Percentiles rank a stretch among this genome's conserved stretches.
Conservation (phyloP, 371 early-diverging fungal species). For the Zychaea mexicana region DNA sequence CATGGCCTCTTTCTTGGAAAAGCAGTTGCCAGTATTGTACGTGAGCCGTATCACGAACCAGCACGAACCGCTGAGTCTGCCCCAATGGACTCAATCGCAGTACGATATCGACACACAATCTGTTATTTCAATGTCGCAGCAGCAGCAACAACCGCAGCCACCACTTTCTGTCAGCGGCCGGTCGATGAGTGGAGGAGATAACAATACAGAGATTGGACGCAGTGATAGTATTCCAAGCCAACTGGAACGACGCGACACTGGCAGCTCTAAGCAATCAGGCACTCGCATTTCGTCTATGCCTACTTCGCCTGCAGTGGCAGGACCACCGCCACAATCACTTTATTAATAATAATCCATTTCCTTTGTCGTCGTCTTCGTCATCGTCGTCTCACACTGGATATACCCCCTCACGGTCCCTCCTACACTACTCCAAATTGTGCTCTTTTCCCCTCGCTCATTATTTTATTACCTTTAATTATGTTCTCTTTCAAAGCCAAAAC, state of each 20-base stretch:
- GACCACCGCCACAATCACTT: constrained; percentile 10
- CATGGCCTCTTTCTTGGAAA: constrained; percentile 27
- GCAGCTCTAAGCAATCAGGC: constrained; percentile 13
- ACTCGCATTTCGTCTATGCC: constrained; percentile 8
- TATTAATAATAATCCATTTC: neutral
- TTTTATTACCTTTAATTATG: too few species aligned
- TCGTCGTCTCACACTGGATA: neutral
- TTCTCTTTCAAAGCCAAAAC: too few species aligned
- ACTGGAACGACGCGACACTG: constrained; percentile 14
- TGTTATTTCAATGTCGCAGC: constrained; percentile 14
- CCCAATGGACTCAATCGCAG: constrained; percentile 40
- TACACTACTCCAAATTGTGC: neutral
- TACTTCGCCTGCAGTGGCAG: constrained; percentile 12
- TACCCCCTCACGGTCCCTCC: neutral
- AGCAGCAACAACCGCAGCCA: neutral
- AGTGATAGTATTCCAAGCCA: constrained; percentile 15
- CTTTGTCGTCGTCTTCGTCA: neutral
- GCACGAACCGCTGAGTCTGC: constrained; percentile 30
- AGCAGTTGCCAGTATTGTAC: constrained; percentile 37
- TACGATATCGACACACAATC: constrained; percentile 26
- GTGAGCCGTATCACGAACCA: constrained; percentile 48
- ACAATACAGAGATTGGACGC: constrained; percentile 10
- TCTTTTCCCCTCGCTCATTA: too few species aligned
- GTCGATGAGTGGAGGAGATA: constrained; percentile 16
- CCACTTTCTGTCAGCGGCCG: constrained; percentile 9